Evolutionary conservation across 768 basidiomycete species (phyloP).

Genomic region (Dacryopinax spathularia): DNA sequence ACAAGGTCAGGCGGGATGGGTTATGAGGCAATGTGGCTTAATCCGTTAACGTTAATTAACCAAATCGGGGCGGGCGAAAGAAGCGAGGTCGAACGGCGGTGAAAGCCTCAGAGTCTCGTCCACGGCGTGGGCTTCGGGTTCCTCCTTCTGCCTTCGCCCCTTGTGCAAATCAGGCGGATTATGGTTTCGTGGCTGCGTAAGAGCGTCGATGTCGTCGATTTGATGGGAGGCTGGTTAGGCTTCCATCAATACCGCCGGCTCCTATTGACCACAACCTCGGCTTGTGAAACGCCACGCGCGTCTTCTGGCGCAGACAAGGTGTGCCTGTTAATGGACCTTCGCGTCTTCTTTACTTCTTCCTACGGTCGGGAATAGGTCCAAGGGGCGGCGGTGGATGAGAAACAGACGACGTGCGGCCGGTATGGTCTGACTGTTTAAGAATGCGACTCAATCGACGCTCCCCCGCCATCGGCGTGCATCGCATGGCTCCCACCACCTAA

Average conservation of each 20-base stretch:
- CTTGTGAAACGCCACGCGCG: background rate
- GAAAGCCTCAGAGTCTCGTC: too few species aligned
- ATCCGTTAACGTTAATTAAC: background rate
- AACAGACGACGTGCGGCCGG: background rate
- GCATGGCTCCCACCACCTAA: too few species aligned
- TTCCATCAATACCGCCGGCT: slow-evolving; percentile 2
- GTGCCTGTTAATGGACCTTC: background rate
- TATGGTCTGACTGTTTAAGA: background rate
- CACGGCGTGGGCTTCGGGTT: too few species aligned
- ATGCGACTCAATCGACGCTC: background rate
- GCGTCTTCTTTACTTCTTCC: background rate
- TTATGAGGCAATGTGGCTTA: slow-evolving; percentile 4
- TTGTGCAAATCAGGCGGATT: too few species aligned
- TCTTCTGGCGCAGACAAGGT: too few species aligned
- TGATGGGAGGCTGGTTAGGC: slow-evolving; percentile 5
- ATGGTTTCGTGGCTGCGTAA: too few species aligned
- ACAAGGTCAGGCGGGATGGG: background rate
- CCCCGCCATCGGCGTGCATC: too few species aligned
- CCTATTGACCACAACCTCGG: background rate
- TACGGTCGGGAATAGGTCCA: background rate
- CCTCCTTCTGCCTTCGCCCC: too few species aligned
- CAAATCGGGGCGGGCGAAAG: too few species aligned
- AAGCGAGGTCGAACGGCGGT: too few species aligned
- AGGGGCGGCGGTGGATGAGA: background rate
- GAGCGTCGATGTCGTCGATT: background rate